phyloP scores from a whole-genome alignment of 306 rosid species.

The Quercus cerris region DNA sequence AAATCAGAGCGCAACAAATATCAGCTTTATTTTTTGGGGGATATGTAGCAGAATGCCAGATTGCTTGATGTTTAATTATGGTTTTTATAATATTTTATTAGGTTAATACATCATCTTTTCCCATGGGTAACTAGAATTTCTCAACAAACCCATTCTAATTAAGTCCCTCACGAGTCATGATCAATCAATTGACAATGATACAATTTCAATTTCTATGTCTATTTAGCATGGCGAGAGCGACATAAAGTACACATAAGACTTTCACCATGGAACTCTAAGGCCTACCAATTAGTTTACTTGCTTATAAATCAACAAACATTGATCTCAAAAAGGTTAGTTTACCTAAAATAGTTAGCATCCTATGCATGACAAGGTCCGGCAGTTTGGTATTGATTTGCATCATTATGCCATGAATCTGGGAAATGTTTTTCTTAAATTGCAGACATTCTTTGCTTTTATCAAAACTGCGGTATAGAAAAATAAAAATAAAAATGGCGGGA shows the following conservation, averaged over 20 bases:
- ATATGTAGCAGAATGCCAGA: too few relatives aligned
- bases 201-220: not conserved
- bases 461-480: too few relatives aligned
- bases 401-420: too few relatives aligned
- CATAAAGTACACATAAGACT: not conserved
- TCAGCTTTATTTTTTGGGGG: too few relatives aligned
- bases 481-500: not conserved
- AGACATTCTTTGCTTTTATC: too few relatives aligned
- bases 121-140: not conserved
- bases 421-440: too few relatives aligned
- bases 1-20: too few relatives aligned
- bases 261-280: not conserved
- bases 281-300: slow-evolving; percentile 6
- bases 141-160: not conserved
- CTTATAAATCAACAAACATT: not conserved
- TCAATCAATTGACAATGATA: not conserved
- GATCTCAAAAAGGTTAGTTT: not conserved
- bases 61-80: not conserved
- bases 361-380: not conserved
- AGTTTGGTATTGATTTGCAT: not conserved
- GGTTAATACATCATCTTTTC: not conserved
- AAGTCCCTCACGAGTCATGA: not conserved
- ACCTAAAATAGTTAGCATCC: not conserved
- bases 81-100: not conserved
- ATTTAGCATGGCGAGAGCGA: not conserved